Percentiles rank a stretch among this genome's conserved stretches.
These are phyloP conservation scores for Phanerochaete carnosa DNA, from an alignment of 768 basidiomycete genomes.

Conservation along the genomic window DNA sequence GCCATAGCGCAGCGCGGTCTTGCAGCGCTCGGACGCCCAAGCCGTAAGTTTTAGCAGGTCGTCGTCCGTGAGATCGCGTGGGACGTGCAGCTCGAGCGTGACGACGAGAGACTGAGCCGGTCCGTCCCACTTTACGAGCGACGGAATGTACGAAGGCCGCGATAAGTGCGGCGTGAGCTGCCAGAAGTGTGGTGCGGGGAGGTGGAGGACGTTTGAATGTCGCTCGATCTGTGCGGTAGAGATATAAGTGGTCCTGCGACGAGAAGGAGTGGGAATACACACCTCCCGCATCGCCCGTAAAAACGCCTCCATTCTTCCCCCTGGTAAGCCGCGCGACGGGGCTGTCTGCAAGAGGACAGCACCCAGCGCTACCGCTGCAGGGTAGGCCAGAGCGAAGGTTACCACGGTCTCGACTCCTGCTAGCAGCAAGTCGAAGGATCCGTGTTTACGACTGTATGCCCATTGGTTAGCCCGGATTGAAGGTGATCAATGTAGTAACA, in stretches of 20 bases:
- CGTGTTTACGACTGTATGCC: constrained; percentile 48
- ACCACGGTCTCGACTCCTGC: constrained; percentile 73
- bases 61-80: constrained; percentile 59
- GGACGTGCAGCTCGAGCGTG: constrained; percentile 78
- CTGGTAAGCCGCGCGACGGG: constrained; percentile 56
- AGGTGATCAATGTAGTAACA: too few species aligned
- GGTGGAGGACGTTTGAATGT: constrained; percentile 78
- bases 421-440: constrained; percentile 78
- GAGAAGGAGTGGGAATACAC: constrained; percentile 21
- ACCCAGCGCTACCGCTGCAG: constrained; percentile 79
- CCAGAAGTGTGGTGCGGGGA: constrained; percentile 88
- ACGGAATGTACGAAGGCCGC: constrained; percentile 17
- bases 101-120: constrained; percentile 55
- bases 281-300: constrained; percentile 82
- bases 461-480: constrained; percentile 39
- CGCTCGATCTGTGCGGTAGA: constrained; percentile 59
- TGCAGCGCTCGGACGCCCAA: constrained; percentile 73
- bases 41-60: constrained; percentile 69
- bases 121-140: constrained; percentile 17
- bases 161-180: constrained; percentile 52
- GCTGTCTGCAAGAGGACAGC: constrained; percentile 88
- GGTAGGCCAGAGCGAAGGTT: constrained; percentile 83
- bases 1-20: constrained; percentile 42
- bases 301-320: constrained; percentile 78
- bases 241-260: background rate